These are phyloP conservation scores for Zychaea mexicana DNA, from an alignment of 371 early-diverging fungal genomes.

Conservation along the genomic window DNA sequence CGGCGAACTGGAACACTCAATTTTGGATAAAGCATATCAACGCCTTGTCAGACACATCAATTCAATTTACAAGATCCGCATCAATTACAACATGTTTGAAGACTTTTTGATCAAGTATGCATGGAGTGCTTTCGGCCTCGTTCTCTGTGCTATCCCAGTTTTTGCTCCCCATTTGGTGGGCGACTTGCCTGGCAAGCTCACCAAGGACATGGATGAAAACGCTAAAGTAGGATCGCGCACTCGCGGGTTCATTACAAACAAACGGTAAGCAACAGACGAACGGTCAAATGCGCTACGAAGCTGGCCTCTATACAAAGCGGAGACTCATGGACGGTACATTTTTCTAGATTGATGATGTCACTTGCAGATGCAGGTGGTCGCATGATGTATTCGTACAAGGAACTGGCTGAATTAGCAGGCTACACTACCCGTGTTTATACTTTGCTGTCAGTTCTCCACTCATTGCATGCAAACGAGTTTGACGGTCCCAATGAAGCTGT, in stretches of 20 bases:
- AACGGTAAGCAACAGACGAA: conserved; percentile 54
- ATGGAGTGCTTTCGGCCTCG: conserved; percentile 73
- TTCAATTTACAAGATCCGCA: conserved; percentile 73
- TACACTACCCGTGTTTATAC: conserved; percentile 84
- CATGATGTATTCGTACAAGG: conserved; percentile 90
- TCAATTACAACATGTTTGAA: conserved; percentile 89
- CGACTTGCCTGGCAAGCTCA: conserved; percentile 20
- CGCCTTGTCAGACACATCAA: conserved; percentile 81
- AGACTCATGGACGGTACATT: background rate
- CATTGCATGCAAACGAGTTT: conserved; percentile 53
- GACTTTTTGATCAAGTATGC: conserved; percentile 88
- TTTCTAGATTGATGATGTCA: conserved; percentile 69
- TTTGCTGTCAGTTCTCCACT: conserved; percentile 70
- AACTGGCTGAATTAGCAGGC: conserved; percentile 84
- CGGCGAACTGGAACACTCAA: conserved; percentile 71
- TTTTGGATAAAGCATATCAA: conserved; percentile 70
- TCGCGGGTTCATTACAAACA: conserved; percentile 89
- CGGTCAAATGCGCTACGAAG: background rate
- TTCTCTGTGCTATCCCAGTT: conserved; percentile 81
- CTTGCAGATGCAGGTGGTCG: conserved; percentile 92
- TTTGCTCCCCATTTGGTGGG: conserved; percentile 70
- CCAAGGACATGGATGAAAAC: conserved; percentile 33
- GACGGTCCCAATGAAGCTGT: conserved; percentile 28
- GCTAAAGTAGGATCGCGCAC: conserved; percentile 70
- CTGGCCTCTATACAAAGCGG: too few relatives aligned